These are phyloP conservation scores for Isoetes taiwanensis DNA, from an alignment of 75 land plant species.

Conservation along the genomic window DNA sequence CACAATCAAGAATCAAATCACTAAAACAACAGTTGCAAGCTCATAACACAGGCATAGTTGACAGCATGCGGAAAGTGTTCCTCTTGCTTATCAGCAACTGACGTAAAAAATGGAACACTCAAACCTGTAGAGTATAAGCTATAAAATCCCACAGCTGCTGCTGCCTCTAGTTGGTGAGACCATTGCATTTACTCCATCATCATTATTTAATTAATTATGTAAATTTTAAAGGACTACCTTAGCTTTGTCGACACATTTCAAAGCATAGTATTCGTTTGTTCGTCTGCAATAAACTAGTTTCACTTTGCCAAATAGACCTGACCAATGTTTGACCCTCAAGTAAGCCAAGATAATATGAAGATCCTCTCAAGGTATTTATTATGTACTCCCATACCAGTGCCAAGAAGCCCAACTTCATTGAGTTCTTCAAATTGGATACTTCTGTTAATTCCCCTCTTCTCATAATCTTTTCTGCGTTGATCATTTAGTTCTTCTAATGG, in stretches of 20 bases:
- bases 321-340: too few relatives aligned
- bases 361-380: neutral
- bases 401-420: constrained; percentile 19
- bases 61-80: too few relatives aligned
- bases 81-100: too few relatives aligned
- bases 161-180: too few relatives aligned
- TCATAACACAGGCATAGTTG: too few relatives aligned
- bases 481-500: constrained; percentile 18
- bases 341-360: neutral
- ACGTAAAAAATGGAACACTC: too few relatives aligned
- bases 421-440: constrained; percentile 14
- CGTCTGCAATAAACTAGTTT: constrained; percentile 19
- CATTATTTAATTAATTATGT: neutral
- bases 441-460: constrained; percentile 18
- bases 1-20: too few relatives aligned
- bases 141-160: too few relatives aligned
- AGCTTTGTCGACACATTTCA: constrained; percentile 25
- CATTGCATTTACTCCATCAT: too few relatives aligned
- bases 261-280: constrained; percentile 20
- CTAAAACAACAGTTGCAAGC: too few relatives aligned
- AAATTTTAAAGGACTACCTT: constrained; percentile 7
- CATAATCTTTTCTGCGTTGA: constrained; percentile 12
- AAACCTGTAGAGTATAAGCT: too few relatives aligned
- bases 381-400: constrained; percentile 9
- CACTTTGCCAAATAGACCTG: constrained; percentile 29